phyloP scores from a whole-genome alignment of 2,329 filamentous ascomycete genomes.

The Talaromyces sp. region DNA sequence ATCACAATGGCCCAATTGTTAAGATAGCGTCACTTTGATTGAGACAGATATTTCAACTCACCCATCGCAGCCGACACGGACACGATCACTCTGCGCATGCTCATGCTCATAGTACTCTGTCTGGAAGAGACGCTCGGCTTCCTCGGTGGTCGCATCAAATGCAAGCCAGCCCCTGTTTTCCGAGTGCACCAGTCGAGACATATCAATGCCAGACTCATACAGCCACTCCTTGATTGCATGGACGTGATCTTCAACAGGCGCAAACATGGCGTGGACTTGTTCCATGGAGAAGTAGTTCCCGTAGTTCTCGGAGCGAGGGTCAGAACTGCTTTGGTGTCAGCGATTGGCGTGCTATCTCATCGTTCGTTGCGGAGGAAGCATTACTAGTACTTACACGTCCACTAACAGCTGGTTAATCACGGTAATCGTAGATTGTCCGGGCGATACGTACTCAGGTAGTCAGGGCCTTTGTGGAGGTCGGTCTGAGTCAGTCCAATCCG shows the following conservation, averaged over 20 bases:
- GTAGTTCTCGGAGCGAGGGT: conserved; percentile 7
- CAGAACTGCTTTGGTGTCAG: conserved; percentile 2
- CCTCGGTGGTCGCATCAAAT: conserved; percentile 22
- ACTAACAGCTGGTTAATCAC: not conserved
- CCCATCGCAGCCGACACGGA: conserved; percentile 11
- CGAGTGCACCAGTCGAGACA: conserved; percentile 21
- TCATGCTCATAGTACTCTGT: conserved; percentile 22
- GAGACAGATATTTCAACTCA: not conserved
- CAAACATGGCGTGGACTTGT: conserved; percentile 19
- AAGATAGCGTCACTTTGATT: not conserved
- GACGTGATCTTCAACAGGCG: conserved; percentile 19
- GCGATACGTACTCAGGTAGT: conserved; percentile 26
- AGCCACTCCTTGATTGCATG: conserved; percentile 20
- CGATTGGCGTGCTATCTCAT: not conserved
- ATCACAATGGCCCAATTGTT: not conserved
- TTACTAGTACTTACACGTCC: conserved; percentile 8
- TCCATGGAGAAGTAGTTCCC: conserved; percentile 8
- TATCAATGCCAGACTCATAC: conserved; percentile 13
- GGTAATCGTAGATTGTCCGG: not conserved
- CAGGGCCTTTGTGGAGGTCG: conserved; percentile 39
- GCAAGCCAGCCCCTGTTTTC: conserved; percentile 28
- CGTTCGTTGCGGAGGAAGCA: not conserved
- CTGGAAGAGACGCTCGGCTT: conserved; percentile 21
- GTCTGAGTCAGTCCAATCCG: conserved; percentile 42
- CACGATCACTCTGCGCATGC: conserved; percentile 15